A percentile compares a stretch with the other conserved stretches of the same genome.
These are phyloP conservation scores for Boletus sp. DNA, from an alignment of 768 basidiomycete genomes.

Conservation along the genomic window DNA sequence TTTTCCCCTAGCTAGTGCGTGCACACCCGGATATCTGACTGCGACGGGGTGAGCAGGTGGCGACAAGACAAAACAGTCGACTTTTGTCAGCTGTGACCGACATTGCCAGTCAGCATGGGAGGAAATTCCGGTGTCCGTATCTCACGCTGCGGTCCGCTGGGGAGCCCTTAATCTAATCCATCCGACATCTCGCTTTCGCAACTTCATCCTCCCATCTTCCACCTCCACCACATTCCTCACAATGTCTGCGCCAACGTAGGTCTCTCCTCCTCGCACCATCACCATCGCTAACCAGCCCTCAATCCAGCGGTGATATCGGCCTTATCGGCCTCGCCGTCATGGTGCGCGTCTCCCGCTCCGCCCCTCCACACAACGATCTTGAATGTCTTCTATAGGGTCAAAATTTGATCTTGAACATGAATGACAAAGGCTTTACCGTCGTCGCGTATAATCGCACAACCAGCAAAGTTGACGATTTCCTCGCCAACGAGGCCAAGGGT, in stretches of 20 bases:
- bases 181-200: slow-evolving; percentile 24
- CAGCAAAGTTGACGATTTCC: slow-evolving; percentile 93
- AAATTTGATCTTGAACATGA: slow-evolving; percentile 98
- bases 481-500: slow-evolving; percentile 98
- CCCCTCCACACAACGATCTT: slow-evolving; percentile 8
- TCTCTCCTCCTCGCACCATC: slow-evolving; percentile 18
- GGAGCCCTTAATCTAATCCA: slow-evolving; percentile 27
- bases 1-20: not conserved
- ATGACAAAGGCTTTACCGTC: slow-evolving; percentile 98
- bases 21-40: not conserved
- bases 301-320: slow-evolving; percentile 87
- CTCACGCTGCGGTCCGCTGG: slow-evolving; percentile 19
- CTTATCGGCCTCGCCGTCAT: slow-evolving; percentile 99
- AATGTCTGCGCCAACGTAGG: slow-evolving; percentile 53
- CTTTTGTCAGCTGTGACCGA: slow-evolving; percentile 2
- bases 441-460: slow-evolving; percentile 97
- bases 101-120: slow-evolving; percentile 14
- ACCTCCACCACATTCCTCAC: slow-evolving; percentile 30
- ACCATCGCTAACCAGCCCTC: slow-evolving; percentile 22
- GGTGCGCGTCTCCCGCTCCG: slow-evolving; percentile 48
- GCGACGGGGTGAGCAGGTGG: not conserved
- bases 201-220: slow-evolving; percentile 28
- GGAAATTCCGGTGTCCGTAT: slow-evolving; percentile 6
- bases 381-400: slow-evolving; percentile 61
- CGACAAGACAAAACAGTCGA: not conserved